Conservation (phyloP, 768 basidiomycete genomes). For the Lentinula aciculospora region DNA sequence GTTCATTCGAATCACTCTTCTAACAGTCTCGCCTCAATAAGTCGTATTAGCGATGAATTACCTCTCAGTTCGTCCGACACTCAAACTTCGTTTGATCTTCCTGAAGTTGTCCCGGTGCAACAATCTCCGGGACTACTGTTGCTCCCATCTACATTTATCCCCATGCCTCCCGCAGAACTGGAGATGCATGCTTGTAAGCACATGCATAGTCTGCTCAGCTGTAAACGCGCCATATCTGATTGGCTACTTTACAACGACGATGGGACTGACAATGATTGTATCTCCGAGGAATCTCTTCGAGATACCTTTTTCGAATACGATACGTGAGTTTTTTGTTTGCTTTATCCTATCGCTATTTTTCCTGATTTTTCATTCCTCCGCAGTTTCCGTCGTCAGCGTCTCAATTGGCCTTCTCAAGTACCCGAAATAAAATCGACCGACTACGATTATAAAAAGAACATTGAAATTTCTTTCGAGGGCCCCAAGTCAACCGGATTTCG, state of each 20-base stretch:
- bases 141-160: conserved; percentile 54
- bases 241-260: conserved; percentile 36
- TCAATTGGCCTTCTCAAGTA: conserved; percentile 59
- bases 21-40: neutral
- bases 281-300: conserved; percentile 30
- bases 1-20: conserved; percentile 18
- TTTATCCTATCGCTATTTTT: conserved; percentile 6
- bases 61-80: neutral
- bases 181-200: conserved; percentile 76
- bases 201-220: conserved; percentile 58
- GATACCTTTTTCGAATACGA: conserved; percentile 53
- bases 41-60: neutral
- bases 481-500: conserved; percentile 14
- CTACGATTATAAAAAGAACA: conserved; percentile 12
- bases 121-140: conserved; percentile 64
- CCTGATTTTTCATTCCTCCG: conserved; percentile 9
- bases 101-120: conserved; percentile 15
- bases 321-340: conserved; percentile 31
- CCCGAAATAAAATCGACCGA: conserved; percentile 22
- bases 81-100: neutral
- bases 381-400: conserved; percentile 63
- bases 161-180: conserved; percentile 50
- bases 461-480: conserved; percentile 5
- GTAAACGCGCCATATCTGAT: conserved; percentile 50
- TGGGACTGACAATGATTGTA: conserved; percentile 26